Percentiles rank a stretch among this genome's conserved stretches.
phyloP scores from a whole-genome alignment of 2,329 filamentous ascomycete species.

The Cladophialophora immunda region DNA sequence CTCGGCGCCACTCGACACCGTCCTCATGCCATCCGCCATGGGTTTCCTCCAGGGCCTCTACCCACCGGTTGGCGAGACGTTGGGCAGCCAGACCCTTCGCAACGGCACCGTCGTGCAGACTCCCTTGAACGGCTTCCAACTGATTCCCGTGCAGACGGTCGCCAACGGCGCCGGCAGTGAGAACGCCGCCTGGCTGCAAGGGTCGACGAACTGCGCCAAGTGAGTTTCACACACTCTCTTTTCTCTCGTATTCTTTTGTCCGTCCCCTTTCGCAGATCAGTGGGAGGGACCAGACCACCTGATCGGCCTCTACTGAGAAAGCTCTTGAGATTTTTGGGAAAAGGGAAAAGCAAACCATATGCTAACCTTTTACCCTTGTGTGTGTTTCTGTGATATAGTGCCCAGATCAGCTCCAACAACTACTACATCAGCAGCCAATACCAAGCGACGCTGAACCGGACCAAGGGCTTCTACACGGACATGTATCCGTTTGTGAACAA shows the following conservation, averaged over 20 bases:
- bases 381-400: not conserved
- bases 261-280: not conserved
- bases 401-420: constrained; percentile 64
- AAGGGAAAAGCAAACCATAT: not conserved
- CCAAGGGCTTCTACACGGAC: constrained; percentile 62
- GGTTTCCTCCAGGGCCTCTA: constrained; percentile 85
- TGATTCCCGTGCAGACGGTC: constrained; percentile 76
- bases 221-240: not conserved
- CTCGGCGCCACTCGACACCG: constrained; percentile 75
- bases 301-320: not conserved
- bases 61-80: constrained; percentile 70
- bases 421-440: constrained; percentile 65
- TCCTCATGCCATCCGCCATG: constrained; percentile 80
- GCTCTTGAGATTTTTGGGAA: not conserved
- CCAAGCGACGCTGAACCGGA: constrained; percentile 56
- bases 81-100: constrained; percentile 68
- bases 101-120: constrained; percentile 73
- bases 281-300: not conserved
- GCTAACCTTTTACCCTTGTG: not conserved
- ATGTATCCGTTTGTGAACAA: constrained; percentile 62
- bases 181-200: constrained; percentile 66
- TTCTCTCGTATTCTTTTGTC: not conserved
- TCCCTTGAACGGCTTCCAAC: constrained; percentile 82
- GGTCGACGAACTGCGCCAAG: constrained; percentile 62
- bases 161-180: constrained; percentile 67